Evolutionary conservation across 139 green algal species (phyloP), one percentile per base, ranked within the genome.

Genomic region (Chlorella sp.): DNA sequence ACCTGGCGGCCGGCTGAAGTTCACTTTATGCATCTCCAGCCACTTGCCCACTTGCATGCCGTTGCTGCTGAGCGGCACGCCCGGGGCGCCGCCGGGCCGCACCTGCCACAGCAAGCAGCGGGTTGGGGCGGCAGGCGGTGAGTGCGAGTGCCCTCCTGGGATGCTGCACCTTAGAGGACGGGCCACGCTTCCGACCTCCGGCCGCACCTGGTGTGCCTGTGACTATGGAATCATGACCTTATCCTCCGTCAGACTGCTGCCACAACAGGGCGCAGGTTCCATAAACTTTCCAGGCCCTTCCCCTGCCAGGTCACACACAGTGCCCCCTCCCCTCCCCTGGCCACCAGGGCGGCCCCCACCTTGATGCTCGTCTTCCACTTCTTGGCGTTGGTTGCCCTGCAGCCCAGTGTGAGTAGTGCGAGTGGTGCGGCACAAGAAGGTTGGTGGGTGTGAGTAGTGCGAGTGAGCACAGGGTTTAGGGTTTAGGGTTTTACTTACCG

Each of bases 341-440:
- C 48, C 48, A 57, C 48, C 48, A 57, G 48, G 48, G 5, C 48
- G 48, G 48, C 48, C 81, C 85, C n/a, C 11, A 97, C 85, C 71
- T 91, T 92, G 34, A 97, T 79, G 12, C 81, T 93, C 1, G 94
- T 92, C 91, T 97, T 98, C 96, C 96, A 98, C 92, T 98, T 98
- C 90, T 98, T 98, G 71, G 95, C 94, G 21, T 76, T 91, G n/a
- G 48, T 16, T 57, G 48, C 48, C 48, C 48, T 57, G 48, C 48
- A 57, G 48, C 48, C 48, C 48, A 57, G 48, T 57, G 48, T 40
- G 71, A 78, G 1, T 32, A 78, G 1, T 32, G 26, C 16, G 37
- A 9, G 48, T 57, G 48, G 48, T 57, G 48, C 48, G 9, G 48
- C 48, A 57, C 5, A 57, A n/a, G n/a, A n/a, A n/a, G n/a, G n/a